Evolutionary conservation across 176 grass and related monocot genomes (phyloP).

Genomic region (Chloris gayana): DNA sequence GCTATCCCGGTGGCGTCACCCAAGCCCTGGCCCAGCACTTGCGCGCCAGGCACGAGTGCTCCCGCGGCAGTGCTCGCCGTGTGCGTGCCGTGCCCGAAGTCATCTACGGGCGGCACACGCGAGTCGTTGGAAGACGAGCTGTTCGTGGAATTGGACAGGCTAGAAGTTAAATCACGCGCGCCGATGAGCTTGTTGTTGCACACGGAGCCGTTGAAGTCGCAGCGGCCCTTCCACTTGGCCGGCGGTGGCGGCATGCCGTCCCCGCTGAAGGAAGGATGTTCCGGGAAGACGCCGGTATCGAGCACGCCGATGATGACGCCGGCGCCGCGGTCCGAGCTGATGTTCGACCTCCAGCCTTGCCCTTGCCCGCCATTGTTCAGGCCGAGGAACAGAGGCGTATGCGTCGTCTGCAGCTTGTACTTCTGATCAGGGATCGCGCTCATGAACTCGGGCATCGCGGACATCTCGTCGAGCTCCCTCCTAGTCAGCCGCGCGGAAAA

Average conservation of each 20-base stretch:
- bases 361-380: neutral
- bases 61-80: conserved; percentile 67
- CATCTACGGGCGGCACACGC: neutral
- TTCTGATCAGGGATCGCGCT: conserved; percentile 21
- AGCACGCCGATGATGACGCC: conserved; percentile 72
- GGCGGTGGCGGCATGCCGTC: conserved; percentile 54
- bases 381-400: conserved; percentile 62
- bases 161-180: conserved; percentile 14
- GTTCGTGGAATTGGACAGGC: neutral
- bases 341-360: conserved; percentile 1
- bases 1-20: conserved; percentile 46
- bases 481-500: conserved; percentile 53
- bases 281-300: conserved; percentile 52
- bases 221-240: conserved; percentile 53
- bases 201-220: conserved; percentile 46
- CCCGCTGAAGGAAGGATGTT: conserved; percentile 66
- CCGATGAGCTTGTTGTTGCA: conserved; percentile 87
- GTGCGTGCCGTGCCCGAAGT: conserved; percentile 57
- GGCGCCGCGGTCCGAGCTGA: conserved; percentile 5
- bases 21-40: conserved; percentile 40
- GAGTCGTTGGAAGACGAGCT: neutral
- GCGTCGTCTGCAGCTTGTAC: conserved; percentile 53
- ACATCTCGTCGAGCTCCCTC: conserved; percentile 36
- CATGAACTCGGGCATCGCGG: conserved; percentile 51
- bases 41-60: conserved; percentile 38